Percentiles rank a stretch among this genome's conserved stretches.
phyloP scores from a whole-genome alignment of 106 monocot genomes.

The Amphibolis antarctica region DNA sequence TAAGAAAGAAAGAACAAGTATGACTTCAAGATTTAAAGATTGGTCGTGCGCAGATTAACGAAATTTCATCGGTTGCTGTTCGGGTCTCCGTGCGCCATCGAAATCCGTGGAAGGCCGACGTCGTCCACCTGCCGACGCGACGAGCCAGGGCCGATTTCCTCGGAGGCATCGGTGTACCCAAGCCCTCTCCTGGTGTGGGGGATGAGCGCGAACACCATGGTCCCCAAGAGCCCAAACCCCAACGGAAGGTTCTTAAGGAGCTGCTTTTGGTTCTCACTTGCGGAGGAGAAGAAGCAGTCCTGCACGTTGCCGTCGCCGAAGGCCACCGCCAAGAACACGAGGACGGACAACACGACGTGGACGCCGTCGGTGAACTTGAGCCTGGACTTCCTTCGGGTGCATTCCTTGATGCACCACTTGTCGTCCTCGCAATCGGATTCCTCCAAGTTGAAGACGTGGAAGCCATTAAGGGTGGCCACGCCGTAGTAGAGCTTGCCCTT shows the following conservation, averaged over 20 bases:
- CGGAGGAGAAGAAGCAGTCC: background rate
- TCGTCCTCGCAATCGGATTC: background rate
- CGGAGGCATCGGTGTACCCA: background rate
- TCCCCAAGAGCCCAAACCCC: constrained; percentile 2
- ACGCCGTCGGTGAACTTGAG: background rate
- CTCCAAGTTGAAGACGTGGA: constrained; percentile 32
- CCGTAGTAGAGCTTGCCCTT: constrained; percentile 49
- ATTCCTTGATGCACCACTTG: no score
- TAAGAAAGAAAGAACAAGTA: no score
- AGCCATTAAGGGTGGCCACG: constrained; percentile 33
- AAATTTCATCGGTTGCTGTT: no score
- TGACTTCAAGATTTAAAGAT: no score
- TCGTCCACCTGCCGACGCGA: no score
- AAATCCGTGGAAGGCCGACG: no score
- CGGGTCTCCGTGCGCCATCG: no score
- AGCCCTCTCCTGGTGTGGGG: constrained; percentile 1
- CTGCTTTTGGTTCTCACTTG: background rate
- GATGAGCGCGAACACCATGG: constrained; percentile 2
- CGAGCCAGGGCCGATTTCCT: no score
- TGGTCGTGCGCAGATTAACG: no score
- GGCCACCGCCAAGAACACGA: constrained; percentile 3
- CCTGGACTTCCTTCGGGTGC: background rate
- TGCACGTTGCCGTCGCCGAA: background rate
- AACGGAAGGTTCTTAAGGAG: constrained; percentile 3
- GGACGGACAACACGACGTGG: background rate